These are phyloP conservation scores for Pseudophaeomoniella oleicola DNA, from an alignment of 2,329 filamentous ascomycete species.

Conservation along the genomic window DNA sequence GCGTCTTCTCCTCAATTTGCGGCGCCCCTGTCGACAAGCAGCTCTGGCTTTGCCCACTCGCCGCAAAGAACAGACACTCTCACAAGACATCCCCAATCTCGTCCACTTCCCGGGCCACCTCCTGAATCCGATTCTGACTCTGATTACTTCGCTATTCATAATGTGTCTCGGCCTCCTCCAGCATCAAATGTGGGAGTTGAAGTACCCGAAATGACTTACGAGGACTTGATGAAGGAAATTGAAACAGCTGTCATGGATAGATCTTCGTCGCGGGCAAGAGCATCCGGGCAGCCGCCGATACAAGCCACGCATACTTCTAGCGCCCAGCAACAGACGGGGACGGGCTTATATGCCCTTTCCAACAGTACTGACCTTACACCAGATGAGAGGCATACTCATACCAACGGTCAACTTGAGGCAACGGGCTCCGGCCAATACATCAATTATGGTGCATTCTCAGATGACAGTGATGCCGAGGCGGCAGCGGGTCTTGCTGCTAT, in stretches of 20 bases:
- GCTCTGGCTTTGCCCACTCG: slow-evolving; percentile 34
- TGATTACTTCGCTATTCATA: slow-evolving; percentile 10
- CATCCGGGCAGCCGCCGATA: not conserved
- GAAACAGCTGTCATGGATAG: slow-evolving; percentile 35
- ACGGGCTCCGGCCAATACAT: slow-evolving; percentile 29
- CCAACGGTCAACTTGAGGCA: slow-evolving; percentile 34
- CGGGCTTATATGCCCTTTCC: not conserved
- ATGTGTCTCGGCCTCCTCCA: slow-evolving; percentile 8
- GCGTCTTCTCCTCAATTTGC: slow-evolving; percentile 21
- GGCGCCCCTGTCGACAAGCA: slow-evolving; percentile 33
- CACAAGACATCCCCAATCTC: slow-evolving; percentile 40
- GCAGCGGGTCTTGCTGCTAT: slow-evolving; percentile 72
- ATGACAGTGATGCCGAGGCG: slow-evolving; percentile 80
- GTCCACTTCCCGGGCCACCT: slow-evolving; percentile 45
- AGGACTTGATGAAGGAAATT: slow-evolving; percentile 43
- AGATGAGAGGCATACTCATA: slow-evolving; percentile 29
- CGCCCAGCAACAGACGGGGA: not conserved
- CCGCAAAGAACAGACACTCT: slow-evolving; percentile 37
- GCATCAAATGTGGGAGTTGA: slow-evolving; percentile 20
- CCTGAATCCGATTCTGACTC: slow-evolving; percentile 25
- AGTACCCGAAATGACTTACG: slow-evolving; percentile 29
- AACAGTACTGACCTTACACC: slow-evolving; percentile 18
- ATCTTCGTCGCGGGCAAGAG: not conserved
- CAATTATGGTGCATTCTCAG: slow-evolving; percentile 37
- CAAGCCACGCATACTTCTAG: not conserved